These are phyloP conservation scores for Astraeus odoratus DNA, from an alignment of 768 basidiomycete species.

Conservation along the genomic window DNA sequence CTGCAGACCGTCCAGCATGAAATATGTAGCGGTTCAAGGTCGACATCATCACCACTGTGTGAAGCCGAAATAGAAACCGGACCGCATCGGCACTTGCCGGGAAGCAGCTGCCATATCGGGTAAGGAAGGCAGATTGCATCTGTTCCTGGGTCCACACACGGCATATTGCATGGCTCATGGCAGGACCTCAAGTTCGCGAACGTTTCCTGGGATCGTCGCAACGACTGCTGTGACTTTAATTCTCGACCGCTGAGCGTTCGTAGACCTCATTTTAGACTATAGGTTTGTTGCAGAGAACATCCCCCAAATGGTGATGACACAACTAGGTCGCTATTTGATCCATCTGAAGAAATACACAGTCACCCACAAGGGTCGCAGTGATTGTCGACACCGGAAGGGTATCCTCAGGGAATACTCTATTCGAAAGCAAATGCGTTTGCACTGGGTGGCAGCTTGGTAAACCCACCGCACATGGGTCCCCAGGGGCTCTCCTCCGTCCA, in stretches of 20 bases:
- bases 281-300: background rate
- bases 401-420: background rate
- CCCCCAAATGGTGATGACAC: background rate
- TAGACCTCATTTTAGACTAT: background rate
- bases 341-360: background rate
- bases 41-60: conserved; percentile 8
- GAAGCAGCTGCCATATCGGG: conserved; percentile 20
- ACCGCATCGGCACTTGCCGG: conserved; percentile 23
- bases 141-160: conserved; percentile 13
- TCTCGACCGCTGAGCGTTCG: background rate
- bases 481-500: background rate
- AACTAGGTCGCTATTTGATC: background rate
- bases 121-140: conserved; percentile 9
- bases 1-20: conserved; percentile 2
- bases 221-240: conserved; percentile 18
- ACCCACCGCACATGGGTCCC: background rate
- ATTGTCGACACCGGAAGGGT: background rate
- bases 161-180: conserved; percentile 7
- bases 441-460: background rate
- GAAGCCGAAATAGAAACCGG: conserved; percentile 13
- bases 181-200: conserved; percentile 12
- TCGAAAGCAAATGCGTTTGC: background rate
- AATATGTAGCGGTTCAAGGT: conserved; percentile 25
- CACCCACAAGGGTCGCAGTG: background rate
- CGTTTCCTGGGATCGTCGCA: conserved; percentile 14